These are phyloP conservation scores for Saccharum hybrid DNA, from an alignment of 202 grass and related monocot genomes.

Conservation along the genomic window DNA sequence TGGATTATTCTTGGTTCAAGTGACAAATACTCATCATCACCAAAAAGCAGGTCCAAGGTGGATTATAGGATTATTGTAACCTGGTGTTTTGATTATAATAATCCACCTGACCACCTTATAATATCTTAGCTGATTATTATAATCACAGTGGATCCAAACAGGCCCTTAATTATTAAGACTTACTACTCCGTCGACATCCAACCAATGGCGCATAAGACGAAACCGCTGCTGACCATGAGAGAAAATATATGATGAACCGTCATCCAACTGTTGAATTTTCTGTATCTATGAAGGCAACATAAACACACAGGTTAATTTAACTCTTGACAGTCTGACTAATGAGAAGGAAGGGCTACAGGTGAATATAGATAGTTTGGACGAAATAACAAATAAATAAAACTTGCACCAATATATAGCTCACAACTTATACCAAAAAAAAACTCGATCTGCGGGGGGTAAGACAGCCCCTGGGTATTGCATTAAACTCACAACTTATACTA, in stretches of 20 bases:
- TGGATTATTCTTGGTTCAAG: background rate
- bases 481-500: background rate
- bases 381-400: background rate
- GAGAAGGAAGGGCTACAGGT: constrained; percentile 18
- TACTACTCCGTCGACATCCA: constrained; percentile 76
- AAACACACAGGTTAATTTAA: constrained; percentile 32
- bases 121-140: background rate
- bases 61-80: background rate
- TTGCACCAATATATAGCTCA: background rate
- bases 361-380: constrained; percentile 27
- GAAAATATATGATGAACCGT: constrained; percentile 72
- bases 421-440: background rate
- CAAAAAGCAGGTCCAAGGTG: background rate
- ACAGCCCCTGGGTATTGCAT: background rate
- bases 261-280: constrained; percentile 59
- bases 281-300: constrained; percentile 66
- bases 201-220: constrained; percentile 68
- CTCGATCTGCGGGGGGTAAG: background rate
- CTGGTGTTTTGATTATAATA: background rate
- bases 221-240: constrained; percentile 86
- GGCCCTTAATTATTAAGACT: constrained; percentile 33
- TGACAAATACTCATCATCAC: background rate
- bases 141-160: background rate
- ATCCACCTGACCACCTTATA: background rate
- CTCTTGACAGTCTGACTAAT: background rate